Percentiles rank a stretch among this genome's conserved stretches.
Evolutionary conservation across 2,329 filamentous ascomycete species (phyloP).

Genomic region (Cladorrhinum sp.): DNA sequence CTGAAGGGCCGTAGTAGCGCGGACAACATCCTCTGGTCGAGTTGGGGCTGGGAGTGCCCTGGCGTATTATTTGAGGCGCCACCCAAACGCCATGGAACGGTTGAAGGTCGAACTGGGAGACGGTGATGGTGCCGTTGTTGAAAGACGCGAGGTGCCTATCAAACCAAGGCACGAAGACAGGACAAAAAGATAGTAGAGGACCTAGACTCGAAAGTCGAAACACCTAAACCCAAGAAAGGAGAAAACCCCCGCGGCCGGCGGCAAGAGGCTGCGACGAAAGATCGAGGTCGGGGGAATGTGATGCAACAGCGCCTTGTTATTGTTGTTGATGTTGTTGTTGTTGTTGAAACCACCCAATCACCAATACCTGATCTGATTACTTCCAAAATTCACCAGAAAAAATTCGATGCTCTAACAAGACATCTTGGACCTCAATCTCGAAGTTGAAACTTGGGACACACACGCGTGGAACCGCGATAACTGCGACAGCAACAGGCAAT

Average conservation of each 20-base stretch:
- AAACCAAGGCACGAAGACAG: neutral
- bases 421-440: conserved; percentile 3
- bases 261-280: neutral
- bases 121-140: neutral
- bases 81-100: conserved; percentile 25
- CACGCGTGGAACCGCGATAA: conserved; percentile 24
- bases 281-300: neutral
- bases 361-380: neutral
- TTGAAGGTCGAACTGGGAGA: neutral
- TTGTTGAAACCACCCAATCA: neutral
- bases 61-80: conserved; percentile 20
- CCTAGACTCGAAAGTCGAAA: neutral
- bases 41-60: conserved; percentile 24
- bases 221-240: neutral
- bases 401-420: conserved; percentile 9
- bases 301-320: neutral
- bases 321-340: neutral
- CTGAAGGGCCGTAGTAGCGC: conserved; percentile 32
- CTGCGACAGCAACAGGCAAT: conserved; percentile 11
- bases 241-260: neutral
- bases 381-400: neutral
- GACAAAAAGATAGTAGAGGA: neutral
- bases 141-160: neutral
- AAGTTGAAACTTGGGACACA: neutral
- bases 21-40: conserved; percentile 32